Evolutionary conservation across 2,329 filamentous ascomycete genomes (phyloP).

Genomic region (Diaporthe australafricana): DNA sequence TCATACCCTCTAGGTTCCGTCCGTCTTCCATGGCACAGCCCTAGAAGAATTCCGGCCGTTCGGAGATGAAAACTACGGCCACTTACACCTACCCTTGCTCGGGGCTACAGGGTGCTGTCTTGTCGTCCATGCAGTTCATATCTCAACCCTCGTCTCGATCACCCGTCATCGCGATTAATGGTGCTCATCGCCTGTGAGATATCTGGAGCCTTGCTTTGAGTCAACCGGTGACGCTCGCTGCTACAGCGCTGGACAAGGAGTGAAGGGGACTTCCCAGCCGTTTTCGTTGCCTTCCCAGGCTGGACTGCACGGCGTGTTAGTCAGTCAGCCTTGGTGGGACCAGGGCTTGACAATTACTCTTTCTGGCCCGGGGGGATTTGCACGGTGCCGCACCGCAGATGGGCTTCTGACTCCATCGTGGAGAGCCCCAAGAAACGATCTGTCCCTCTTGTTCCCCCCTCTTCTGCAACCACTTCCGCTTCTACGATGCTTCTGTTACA

Average conservation of each 20-base stretch:
- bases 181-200: constrained; percentile 4
- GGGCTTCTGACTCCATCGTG: constrained; percentile 15
- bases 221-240: not conserved
- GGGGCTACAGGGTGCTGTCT: constrained; percentile 4
- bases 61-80: constrained; percentile 12
- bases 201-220: not conserved
- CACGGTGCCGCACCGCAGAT: constrained; percentile 24
- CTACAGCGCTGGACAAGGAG: not conserved
- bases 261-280: not conserved
- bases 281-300: not conserved
- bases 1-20: constrained; percentile 19
- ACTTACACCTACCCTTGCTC: constrained; percentile 11
- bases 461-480: constrained; percentile 29
- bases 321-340: constrained; percentile 10
- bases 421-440: constrained; percentile 8
- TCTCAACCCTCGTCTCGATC: not conserved
- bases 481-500: constrained; percentile 24
- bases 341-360: not conserved
- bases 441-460: constrained; percentile 21
- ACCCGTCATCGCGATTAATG: not conserved
- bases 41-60: not conserved
- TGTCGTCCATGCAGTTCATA: not conserved
- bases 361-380: constrained; percentile 26
- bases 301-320: constrained; percentile 24
- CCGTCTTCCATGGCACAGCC: not conserved